phyloP scores from a whole-genome alignment of 1,284 basidiomycete species.

The Austroboletus novae-zelandiae region DNA sequence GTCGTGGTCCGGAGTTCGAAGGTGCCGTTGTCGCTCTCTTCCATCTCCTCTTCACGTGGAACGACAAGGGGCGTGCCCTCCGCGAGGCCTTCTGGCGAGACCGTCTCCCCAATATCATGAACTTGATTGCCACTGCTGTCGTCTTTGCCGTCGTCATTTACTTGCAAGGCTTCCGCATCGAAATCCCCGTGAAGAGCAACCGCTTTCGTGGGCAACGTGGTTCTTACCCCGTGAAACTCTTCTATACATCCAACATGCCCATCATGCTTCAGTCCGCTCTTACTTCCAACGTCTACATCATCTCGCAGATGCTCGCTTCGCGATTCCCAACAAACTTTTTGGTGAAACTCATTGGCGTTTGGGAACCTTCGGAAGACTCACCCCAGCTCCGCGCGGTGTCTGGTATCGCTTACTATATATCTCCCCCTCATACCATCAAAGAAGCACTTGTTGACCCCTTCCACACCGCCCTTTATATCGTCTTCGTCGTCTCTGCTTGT shows the following conservation, averaged over 20 bases:
- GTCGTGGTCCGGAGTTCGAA: conserved; percentile 97
- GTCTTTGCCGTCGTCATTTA: conserved; percentile 97
- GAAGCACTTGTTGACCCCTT: conserved; percentile 89
- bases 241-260: conserved; percentile 99
- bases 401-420: conserved; percentile 98
- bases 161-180: conserved; percentile 97
- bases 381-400: conserved; percentile 88
- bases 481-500: conserved; percentile 92
- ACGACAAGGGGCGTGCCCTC: conserved; percentile 95
- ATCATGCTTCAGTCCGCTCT: conserved; percentile 98
- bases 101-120: conserved; percentile 96
- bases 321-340: conserved; percentile 93
- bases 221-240: conserved; percentile 96
- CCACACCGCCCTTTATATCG: conserved; percentile 90
- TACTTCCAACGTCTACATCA: conserved; percentile 93
- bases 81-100: conserved; percentile 99
- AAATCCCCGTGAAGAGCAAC: conserved; percentile 98
- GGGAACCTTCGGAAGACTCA: conserved; percentile 96
- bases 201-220: conserved; percentile 94
- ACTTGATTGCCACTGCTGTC: conserved; percentile 87
- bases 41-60: conserved; percentile 98
- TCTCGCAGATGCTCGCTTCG: conserved; percentile 91
- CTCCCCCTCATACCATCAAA: conserved; percentile 88
- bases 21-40: conserved; percentile 95
- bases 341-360: conserved; percentile 88